Evolutionary conservation across 148 eudicot species (phyloP), one percentile per base, ranked within the genome.

Genomic region (Cornus florida): DNA sequence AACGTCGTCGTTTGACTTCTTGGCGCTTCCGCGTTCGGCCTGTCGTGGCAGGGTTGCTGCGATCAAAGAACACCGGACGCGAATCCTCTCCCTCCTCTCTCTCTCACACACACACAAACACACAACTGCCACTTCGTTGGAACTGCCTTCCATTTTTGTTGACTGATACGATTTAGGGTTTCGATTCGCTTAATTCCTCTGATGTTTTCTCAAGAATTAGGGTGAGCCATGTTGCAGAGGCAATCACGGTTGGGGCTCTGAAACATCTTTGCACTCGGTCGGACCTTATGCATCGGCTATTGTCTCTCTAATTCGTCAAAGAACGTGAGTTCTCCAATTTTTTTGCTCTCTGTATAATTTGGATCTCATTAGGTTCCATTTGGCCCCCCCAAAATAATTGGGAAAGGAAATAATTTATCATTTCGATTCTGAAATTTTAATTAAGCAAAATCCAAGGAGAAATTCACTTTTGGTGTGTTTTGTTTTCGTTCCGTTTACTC

Each of bases 231-330:
- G 38, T 35, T 35, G 38, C 5, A 35, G 38, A 35, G 38, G 38
- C 38, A 35, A 35, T 0, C 38, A 35, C 38, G 79, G 48, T 82
- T 81, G 82, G 84, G 83, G 82, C 78, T 83, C 73, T 74, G 28
- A 38, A 32, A 35, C 70, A 7, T 38, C 69, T 13, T 75, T 84
- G n/a, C 88, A 65, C 75, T 86, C 68, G 71, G 75, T 77, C 89
- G 84, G 24, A 76, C 75, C 72, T 71, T 73, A 82, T 79, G 84
- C 16, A 67, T 82, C 33, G 59, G 48, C 35, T 76, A 83, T 83
- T 83, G 70, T 24, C 83, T 39, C 59, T 50, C 78, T 10, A 81
- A 67, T 69, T 77, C 75, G 38, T 71, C 88, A 4, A 83, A 82
- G 76, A 72, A 71, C 66, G 90, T 90, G 62, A 85, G 85, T 24